Conservation (phyloP, 495 filamentous ascomycete species). For the Trichoderma virens region DNA sequence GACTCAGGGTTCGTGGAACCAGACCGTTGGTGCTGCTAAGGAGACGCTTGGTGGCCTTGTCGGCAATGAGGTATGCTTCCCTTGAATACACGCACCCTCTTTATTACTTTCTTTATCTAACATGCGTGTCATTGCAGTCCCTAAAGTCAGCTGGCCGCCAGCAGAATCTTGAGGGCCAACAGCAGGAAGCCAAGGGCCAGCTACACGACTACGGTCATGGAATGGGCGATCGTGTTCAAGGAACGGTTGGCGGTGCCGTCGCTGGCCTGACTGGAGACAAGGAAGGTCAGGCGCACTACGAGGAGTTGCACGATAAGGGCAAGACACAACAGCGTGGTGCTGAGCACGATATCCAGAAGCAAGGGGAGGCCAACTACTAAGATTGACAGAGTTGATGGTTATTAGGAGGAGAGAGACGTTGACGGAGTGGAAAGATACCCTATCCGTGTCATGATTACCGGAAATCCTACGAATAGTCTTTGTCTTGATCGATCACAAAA, state of each 20-base stretch:
- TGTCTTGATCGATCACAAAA: not conserved
- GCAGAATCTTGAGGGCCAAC: conserved; percentile 76
- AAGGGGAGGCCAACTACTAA: conserved; percentile 33
- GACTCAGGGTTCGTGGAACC: conserved; percentile 67
- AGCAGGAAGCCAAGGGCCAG: conserved; percentile 78
- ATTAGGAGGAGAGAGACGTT: not conserved
- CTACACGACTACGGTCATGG: conserved; percentile 67
- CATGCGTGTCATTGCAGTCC: conserved; percentile 22
- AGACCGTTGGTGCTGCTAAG: conserved; percentile 80
- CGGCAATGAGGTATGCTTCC: conserved; percentile 54
- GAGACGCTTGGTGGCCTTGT: conserved; percentile 68
- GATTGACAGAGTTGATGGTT: not conserved
- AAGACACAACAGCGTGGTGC: conserved; percentile 82
- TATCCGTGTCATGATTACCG: not conserved
- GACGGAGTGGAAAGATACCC: not conserved
- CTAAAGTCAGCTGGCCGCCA: conserved; percentile 64
- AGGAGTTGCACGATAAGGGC: conserved; percentile 69
- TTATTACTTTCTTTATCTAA: not conserved
- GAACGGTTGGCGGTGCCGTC: conserved; percentile 59
- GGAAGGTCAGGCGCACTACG: conserved; percentile 49
- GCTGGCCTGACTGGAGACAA: conserved; percentile 67
- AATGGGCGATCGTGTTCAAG: conserved; percentile 60
- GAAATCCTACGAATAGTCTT: not conserved
- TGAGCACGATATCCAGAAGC: conserved; percentile 74
- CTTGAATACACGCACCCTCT: no score